Percentiles rank a stretch among this genome's conserved stretches.
These are phyloP conservation scores for Auricularia cornea DNA, from an alignment of 768 basidiomycete species.

Conservation along the genomic window DNA sequence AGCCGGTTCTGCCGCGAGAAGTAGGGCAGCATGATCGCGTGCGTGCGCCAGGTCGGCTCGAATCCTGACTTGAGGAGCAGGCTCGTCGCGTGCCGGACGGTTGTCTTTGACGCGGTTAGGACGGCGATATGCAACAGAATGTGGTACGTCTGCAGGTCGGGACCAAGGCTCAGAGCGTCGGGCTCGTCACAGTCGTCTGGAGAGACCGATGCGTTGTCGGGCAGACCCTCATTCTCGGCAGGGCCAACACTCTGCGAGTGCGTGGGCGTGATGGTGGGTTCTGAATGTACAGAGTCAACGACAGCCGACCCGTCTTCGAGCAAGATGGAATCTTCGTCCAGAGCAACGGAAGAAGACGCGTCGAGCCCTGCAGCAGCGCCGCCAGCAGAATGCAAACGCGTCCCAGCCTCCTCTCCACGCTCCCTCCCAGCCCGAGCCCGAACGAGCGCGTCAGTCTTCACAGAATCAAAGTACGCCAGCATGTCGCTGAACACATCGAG, in stretches of 20 bases:
- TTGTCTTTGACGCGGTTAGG: constrained; percentile 34
- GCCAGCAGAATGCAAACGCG: too few relatives aligned
- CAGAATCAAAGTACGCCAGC: constrained; percentile 27
- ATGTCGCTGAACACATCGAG: constrained; percentile 56
- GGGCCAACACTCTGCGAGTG: too few relatives aligned
- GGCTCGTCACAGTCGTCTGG: background rate
- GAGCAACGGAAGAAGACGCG: too few relatives aligned
- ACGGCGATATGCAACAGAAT: constrained; percentile 58
- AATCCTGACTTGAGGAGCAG: constrained; percentile 48
- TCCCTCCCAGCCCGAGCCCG: too few relatives aligned
- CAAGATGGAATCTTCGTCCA: too few relatives aligned
- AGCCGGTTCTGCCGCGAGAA: constrained; percentile 42
- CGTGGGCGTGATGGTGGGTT: too few relatives aligned
- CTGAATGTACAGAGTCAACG: too few relatives aligned
- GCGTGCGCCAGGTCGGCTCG: constrained; percentile 51
- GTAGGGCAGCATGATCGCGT: constrained; percentile 50
- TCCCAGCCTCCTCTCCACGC: too few relatives aligned
- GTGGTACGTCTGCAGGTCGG: constrained; percentile 65
- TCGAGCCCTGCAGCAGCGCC: too few relatives aligned
- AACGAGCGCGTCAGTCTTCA: background rate
- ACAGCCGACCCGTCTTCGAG: too few relatives aligned
- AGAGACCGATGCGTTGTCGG: background rate
- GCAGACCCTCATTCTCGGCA: constrained; percentile 7
- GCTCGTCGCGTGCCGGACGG: constrained; percentile 44
- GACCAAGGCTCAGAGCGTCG: constrained; percentile 14